Evolutionary conservation across 179 eudicot genomes (phyloP), one percentile per base, ranked within the genome.

Genomic region (Sideroxylon spinosum): DNA sequence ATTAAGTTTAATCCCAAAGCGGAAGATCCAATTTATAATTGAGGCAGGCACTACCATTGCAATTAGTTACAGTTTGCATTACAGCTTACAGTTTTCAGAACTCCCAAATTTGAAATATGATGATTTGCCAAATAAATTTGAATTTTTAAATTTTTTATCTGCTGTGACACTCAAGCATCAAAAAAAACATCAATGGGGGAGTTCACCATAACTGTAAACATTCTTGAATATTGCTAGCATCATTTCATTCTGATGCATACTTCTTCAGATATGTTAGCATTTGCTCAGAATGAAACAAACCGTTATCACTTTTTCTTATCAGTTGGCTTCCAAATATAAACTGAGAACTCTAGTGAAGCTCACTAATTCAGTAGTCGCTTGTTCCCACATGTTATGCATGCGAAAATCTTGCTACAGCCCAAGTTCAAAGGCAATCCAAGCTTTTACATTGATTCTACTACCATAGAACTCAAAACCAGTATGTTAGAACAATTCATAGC

Each of bases 221-320:
- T 28, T 66, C 70, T 67, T 17, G 50, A 67, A 67, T 8, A 67
- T 67, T 32, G 8, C 53, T 68, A 68, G 52, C 72, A 37, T 32
- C 53, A 3, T 68, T 44, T 68, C 20, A 32, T 6, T 37, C 44
- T 37, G 4, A 37, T 37, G 44, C 5, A 37, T 3, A 3, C 44
- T 37, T 37, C 0, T 37, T 37, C 44, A 37, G 44, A 37, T 37
- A n/a, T n/a, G n/a, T n/a, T n/a, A n/a, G n/a, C 37, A 32, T 32
- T 3, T 37, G 44, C 5, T 37, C 44, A 37, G 19, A n/a, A 66
- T 6, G 17, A 52, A 25, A 71, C 12, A 25, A 25, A 50, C 75
- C 61, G 3, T 7, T 22, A 71, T 14, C 26, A 14, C 16, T 26
- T 52, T 52, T 50, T 11, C 61, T 25, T 14, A 11, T 52, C 46